Evolutionary conservation across 2,329 filamentous ascomycete species (phyloP), one percentile per base, ranked within the genome.

Genomic region (Ophiostoma sp.): DNA sequence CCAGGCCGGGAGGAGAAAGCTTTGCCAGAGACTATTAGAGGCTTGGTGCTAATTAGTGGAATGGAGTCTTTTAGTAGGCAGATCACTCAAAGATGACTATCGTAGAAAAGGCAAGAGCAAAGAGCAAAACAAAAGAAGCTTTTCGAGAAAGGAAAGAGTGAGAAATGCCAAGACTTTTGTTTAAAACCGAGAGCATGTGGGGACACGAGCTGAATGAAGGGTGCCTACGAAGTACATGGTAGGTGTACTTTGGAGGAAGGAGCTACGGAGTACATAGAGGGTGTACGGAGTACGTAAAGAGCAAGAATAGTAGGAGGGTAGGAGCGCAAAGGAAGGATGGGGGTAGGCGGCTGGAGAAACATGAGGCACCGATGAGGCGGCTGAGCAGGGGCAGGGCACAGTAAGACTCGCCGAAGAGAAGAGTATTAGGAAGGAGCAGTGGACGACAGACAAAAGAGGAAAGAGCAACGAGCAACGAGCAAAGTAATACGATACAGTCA

Each of bases 131-230:
- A 54, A 27, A 54, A 54, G 48, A 54, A 54, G 52, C 52, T 54
- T 54, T 54, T 54, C 8, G 52, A 48, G 13, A 11, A 48, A 48
- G 44, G 44, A 48, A 48, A 17, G 20, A 48, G 44, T 5, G 44
- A n/a, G 17, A 0, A 48, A n/a, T 48, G 44, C 44, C 44, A 48
- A 48, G 44, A 48, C 44, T 4, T 48, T 48, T 20, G 20, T 48
- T 20, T 20, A 48, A 48, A 17, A n/a, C 44, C 44, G 17, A n/a
- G 1, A 11, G 52, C 52, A 54, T 54, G 52, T 54, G 52, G 52
- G n/a, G 52, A 54, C n/a, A 20, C 20, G 52, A 54, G 52, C 52
- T 54, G 52, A 54, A 54, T 54, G 52, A 54, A 54, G 27, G 27
- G 27, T 31, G 27, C 27, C 27, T 31, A 31, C 27, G 27, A 31